Base-by-base conservation (phyloP, 202 grass and related monocot species). In the Setaria viridis region DNA sequence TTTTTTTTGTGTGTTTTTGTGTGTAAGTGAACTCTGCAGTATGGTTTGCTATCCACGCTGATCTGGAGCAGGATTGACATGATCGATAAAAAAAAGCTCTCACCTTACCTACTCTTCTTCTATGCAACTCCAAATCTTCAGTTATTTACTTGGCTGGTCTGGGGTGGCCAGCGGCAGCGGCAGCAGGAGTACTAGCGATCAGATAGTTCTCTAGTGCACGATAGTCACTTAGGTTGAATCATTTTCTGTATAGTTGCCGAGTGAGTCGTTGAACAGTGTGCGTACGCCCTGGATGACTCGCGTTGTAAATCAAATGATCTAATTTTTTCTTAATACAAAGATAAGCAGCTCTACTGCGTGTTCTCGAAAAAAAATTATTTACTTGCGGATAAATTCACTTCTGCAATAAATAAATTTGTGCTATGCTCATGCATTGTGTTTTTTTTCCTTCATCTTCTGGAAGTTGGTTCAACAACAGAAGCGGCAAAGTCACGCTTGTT, bases 401-500 rank as follows among this genome's bases (percentile, higher is more conserved):
- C 62, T 81, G 60, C 32, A 70, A 56, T 19, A 76, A 53, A 2
- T 32, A 49, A 67, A 30, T 21, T n/a, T 0, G 2, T 33, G 50
- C n/a, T 62, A 30, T 49, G 12, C 34, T 53, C 37, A 49, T 49
- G 42, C 21, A 78, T 20, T 59, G 4, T 12, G 9, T 16, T 3
- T 45, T 4, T 11, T 8, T 11, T 0, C 12, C 15, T 20, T 55
- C 8, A 6, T 63, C n/a, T 37, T 85, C 9, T 56, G 19, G 16
- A 63, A 89, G 78, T 37, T 55, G 9, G 39, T 4, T 77, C 10
- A 48, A 82, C 63, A 30, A 55, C 54, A 54, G 19, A 16, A 46
- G 43, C 60, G 37, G n/a, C 29, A 62, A 48, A n/a, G 62, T 51
- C 82, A 76, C 42, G 5, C 8, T 75, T 89, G 60, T 34, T 70